Evolutionary conservation across 768 basidiomycete genomes (phyloP), one percentile per base, ranked within the genome.

Genomic region (Harrya chromipes): DNA sequence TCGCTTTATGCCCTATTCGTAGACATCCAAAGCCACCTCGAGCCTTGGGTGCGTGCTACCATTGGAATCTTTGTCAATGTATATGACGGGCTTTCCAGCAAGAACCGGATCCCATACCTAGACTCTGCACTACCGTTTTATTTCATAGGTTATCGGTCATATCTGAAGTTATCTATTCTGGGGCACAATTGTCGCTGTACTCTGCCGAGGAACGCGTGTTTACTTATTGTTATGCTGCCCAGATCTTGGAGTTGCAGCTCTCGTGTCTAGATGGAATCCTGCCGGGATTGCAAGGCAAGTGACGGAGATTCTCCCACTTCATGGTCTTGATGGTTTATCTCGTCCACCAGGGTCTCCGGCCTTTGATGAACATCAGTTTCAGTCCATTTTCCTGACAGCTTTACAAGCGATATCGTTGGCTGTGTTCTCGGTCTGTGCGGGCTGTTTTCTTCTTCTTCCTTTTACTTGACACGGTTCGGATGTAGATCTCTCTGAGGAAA

Each of bases 131-230:
- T 6, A 73, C 72, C 0, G 74, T 81, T 4, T 67, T 83, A 4
- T 47, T 79, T n/a, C 82, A 82, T 75, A 77, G 87, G 38, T 65
- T 89, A 16, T 69, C 77, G 5, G 67, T 76, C 10, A 73, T 87
- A 4, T 77, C 81, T 34, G 87, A 92, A 55, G 73, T 93, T 13
- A 65, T 90, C 5, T 70, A 85, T 38, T 84, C 87, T 2, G 90
- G 87, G 2, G 86, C 88, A 53, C 87, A 91, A 63, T 66, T 90
- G 19, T 85, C 87, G 39, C 65, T 93, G 7, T 89, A 90, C 58
- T 72, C 79, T 19, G 65, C 74, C 1, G 79, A 85, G 37, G 90
- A 93, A 60, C 78, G 72, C 29, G 72, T 84, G 0, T 80, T 89
- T 53, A 84, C 88, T 3, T 90, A 91, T 66, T 90, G 87, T 84